Evolutionary conservation across 345 rosid species (phyloP), one percentile per base, ranked within the genome.

Genomic region (Eutrema yunnanense): DNA sequence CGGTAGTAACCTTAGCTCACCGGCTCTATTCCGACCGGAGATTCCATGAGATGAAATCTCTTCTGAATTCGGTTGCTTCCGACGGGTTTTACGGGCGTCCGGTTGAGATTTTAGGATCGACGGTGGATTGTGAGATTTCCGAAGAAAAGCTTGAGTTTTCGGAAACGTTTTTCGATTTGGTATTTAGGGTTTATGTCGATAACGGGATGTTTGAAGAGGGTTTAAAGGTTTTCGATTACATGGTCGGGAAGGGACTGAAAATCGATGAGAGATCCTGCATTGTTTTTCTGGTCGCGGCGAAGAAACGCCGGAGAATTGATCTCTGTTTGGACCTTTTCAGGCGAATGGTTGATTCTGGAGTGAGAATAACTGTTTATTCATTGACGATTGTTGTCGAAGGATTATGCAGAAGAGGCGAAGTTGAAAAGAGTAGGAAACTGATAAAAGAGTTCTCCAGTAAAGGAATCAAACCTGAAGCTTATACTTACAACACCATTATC

Each of bases 201-300:
- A 74, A 81, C 64, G 79, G 71, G 41, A 79, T 83, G 90, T 89
- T 89, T 52, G 78, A 73, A 47, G 88, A 87, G 57, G 81, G 91
- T 71, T 9, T 72, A 11, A 56, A n/a, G 77, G 84, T 86, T 46
- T 93, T 90, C 34, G 83, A 81, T 75, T 82, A 79, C 80, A 84
- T 89, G 91, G 74, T 76, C 62, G 70, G 36, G 43, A 81, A 49
- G 14, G 83, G 88, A 19, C 42, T 90, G 12, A 74, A 68, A 58
- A 81, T 89, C 27, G 90, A 87, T 51, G 90, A 87, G 40, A 79
- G 94, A 80, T 86, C 96, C 2, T 93, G 96, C 74, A 86, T 87
- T 77, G 92, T 85, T 5, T 86, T 68, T 79, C 78, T 93, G 64
- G 74, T 87, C 9, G 92, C 90, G 33, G 73, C 88, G 75, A 93